Conservation (phyloP, 129 eudicot species). For the Mikania micrantha region DNA sequence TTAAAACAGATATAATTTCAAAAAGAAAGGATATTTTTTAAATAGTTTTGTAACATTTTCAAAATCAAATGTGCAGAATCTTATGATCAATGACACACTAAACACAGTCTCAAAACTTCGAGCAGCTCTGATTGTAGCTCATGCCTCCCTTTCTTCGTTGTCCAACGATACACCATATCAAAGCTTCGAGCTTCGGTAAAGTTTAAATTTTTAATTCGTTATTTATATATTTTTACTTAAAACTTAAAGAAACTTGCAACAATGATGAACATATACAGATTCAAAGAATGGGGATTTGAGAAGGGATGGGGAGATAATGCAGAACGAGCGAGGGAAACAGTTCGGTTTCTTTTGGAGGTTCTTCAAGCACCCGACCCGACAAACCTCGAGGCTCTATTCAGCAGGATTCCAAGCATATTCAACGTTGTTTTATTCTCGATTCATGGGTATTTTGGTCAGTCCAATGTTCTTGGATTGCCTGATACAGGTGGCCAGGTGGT, state of each 20-base stretch:
- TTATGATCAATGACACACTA: slow-evolving; percentile 88
- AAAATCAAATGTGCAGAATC: slow-evolving; percentile 51
- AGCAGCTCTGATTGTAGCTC: slow-evolving; percentile 66
- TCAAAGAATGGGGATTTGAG: slow-evolving; percentile 97
- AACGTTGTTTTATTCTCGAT: slow-evolving; percentile 77
- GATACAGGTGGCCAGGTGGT: slow-evolving; percentile 99
- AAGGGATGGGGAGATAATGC: slow-evolving; percentile 98
- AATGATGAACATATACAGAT: slow-evolving; percentile 35
- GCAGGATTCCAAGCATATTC: slow-evolving; percentile 77
- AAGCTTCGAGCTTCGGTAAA: slow-evolving; percentile 72
- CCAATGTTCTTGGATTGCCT: slow-evolving; percentile 95
- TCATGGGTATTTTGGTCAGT: slow-evolving; percentile 96
- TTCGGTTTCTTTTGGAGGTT: slow-evolving; percentile 65
- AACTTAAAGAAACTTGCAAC: background rate
- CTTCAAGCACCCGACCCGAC: slow-evolving; percentile 93
- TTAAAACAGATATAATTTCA: background rate
- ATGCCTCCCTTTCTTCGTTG: slow-evolving; percentile 62
- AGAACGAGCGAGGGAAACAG: slow-evolving; percentile 63
- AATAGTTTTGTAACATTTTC: slow-evolving; percentile 5
- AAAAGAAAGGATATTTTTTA: background rate
- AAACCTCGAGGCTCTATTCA: slow-evolving; percentile 61
- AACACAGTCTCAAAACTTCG: slow-evolving; percentile 80
- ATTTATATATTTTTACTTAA: background rate
- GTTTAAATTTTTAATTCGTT: background rate
- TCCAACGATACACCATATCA: slow-evolving; percentile 63